Percentiles rank a stretch among this genome's conserved stretches.
phyloP scores from a whole-genome alignment of 352 stramenopile species.

The Phytopythium aichiense region DNA sequence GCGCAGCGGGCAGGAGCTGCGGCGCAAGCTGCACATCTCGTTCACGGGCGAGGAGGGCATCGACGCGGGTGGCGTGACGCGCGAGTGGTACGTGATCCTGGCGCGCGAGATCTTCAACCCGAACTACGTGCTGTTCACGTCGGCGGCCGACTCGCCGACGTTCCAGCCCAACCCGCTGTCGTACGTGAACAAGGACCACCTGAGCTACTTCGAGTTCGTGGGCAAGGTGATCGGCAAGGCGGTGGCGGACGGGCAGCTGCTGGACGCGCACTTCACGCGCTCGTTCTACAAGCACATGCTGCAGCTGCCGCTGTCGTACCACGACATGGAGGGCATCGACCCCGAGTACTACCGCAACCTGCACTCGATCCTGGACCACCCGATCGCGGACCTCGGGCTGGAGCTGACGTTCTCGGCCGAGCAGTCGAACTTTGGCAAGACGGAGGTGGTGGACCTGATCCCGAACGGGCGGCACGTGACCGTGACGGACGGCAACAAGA shows the following conservation, averaged over 20 bases:
- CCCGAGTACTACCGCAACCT: constrained; percentile 95
- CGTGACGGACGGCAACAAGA: constrained; percentile 93
- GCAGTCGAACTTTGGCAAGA: constrained; percentile 87
- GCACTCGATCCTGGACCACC: constrained; percentile 87
- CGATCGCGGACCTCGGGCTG: constrained; percentile 80
- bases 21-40: constrained; percentile 96
- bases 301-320: constrained; percentile 94
- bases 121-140: constrained; percentile 99
- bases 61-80: constrained; percentile 97
- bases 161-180: constrained; percentile 99
- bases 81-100: constrained; percentile 99
- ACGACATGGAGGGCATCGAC: constrained; percentile 99
- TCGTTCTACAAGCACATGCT: constrained; percentile 99
- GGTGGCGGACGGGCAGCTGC: constrained; percentile 96
- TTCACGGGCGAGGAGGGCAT: constrained; percentile 98
- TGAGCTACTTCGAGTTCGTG: constrained; percentile 99
- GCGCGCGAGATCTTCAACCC: constrained; percentile 99
- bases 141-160: constrained; percentile 97
- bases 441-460: constrained; percentile 88
- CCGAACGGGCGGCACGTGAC: constrained; percentile 80
- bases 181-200: constrained; percentile 98
- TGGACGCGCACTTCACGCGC: constrained; percentile 98
- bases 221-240: constrained; percentile 99
- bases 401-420: constrained; percentile 93
- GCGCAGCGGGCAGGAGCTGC: constrained; percentile 95